Conservation (phyloP, 2,329 filamentous ascomycete species). For the Myriangium duriaei region DNA sequence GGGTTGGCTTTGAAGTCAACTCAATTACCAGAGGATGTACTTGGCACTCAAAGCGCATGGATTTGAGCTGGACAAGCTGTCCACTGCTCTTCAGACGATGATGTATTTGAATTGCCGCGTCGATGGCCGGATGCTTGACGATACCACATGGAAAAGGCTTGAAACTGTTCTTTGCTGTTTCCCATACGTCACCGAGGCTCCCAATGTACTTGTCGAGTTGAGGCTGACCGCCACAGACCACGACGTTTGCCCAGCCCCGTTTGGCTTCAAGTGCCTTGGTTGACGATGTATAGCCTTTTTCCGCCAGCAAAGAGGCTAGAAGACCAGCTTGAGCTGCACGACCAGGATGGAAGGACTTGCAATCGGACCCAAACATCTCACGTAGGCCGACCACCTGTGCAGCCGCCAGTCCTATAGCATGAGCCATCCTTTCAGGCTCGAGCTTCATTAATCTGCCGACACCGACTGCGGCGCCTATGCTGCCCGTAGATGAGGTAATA, state of each 20-base stretch:
- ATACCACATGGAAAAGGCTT: constrained; percentile 47
- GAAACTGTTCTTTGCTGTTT: constrained; percentile 42
- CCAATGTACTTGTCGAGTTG: constrained; percentile 22
- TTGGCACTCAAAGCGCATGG: constrained; percentile 28
- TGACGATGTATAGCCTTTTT: constrained; percentile 38
- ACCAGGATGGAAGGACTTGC: constrained; percentile 43
- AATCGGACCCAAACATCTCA: constrained; percentile 44
- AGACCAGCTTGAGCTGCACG: constrained; percentile 42
- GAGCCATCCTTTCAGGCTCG: constrained; percentile 27
- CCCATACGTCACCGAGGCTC: constrained; percentile 32
- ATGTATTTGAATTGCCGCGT: constrained; percentile 38
- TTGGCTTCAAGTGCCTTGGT: constrained; percentile 38
- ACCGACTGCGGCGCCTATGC: constrained; percentile 41
- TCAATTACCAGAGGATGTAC: constrained; percentile 43
- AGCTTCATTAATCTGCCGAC: constrained; percentile 37
- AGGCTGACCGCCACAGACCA: constrained; percentile 18
- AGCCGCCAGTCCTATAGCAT: constrained; percentile 42
- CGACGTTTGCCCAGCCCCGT: constrained; percentile 42
- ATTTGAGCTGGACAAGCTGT: constrained; percentile 24
- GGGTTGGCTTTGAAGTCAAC: constrained; percentile 39
- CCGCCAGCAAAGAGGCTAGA: constrained; percentile 34
- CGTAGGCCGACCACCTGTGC: constrained; percentile 42
- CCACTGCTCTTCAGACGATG: constrained; percentile 24
- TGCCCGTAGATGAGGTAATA: constrained; percentile 41
- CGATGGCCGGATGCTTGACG: constrained; percentile 44